phyloP scores from a whole-genome alignment of 2,329 filamentous ascomycete genomes.

The Hymenoscyphus albidus region DNA sequence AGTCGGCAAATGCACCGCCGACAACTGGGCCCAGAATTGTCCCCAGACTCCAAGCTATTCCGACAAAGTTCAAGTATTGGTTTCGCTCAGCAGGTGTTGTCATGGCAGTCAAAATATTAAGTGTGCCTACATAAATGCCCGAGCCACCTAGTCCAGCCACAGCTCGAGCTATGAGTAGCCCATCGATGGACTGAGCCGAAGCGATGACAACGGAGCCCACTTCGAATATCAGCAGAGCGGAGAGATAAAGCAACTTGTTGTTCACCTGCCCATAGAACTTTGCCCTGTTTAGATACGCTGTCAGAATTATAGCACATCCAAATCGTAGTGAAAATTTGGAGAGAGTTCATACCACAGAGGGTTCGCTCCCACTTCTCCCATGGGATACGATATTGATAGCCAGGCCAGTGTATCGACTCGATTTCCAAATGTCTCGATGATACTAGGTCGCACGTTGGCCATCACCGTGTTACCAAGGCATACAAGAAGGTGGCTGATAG shows the following conservation, averaged over 20 bases:
- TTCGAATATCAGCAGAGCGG: constrained; percentile 31
- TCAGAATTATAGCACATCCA: too few relatives aligned
- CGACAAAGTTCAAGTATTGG: constrained; percentile 35
- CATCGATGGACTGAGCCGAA: constrained; percentile 37
- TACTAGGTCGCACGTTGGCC: background rate
- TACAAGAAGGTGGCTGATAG: constrained; percentile 35
- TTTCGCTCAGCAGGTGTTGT: constrained; percentile 37
- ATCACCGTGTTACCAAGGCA: constrained; percentile 4
- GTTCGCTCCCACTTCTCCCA: constrained; percentile 40
- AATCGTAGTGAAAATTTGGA: too few relatives aligned
- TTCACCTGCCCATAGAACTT: constrained; percentile 35
- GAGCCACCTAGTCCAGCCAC: constrained; percentile 40
- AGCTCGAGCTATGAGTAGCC: constrained; percentile 40
- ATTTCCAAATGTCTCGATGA: constrained; percentile 32
- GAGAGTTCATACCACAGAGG: constrained; percentile 27
- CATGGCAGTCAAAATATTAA: constrained; percentile 42
- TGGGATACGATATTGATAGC: constrained; percentile 40
- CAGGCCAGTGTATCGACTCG: constrained; percentile 40
- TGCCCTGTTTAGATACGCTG: constrained; percentile 18
- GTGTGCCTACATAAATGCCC: constrained; percentile 44
- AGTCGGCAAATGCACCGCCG: constrained; percentile 43
- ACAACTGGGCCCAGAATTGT: constrained; percentile 46
- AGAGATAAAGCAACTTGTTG: constrained; percentile 34
- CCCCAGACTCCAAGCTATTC: constrained; percentile 42
- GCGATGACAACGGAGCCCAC: constrained; percentile 36